These are phyloP conservation scores for Graphiopsis chlorocephala DNA, from an alignment of 2,329 filamentous ascomycete genomes.

Conservation along the genomic window DNA sequence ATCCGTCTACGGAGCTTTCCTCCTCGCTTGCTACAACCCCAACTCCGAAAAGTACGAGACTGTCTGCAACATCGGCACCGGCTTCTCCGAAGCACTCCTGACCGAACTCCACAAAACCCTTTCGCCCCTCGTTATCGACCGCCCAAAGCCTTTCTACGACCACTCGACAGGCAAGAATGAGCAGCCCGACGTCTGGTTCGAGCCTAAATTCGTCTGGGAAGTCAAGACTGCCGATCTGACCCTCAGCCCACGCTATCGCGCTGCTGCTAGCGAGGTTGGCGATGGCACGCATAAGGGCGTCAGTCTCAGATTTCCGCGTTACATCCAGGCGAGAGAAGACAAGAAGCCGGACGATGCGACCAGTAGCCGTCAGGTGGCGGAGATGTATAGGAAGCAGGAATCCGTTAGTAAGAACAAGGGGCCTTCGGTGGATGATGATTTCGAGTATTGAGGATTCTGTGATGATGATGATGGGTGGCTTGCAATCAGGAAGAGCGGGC, in stretches of 20 bases:
- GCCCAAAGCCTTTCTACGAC: conserved; percentile 88
- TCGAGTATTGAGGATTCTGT: conserved; percentile 71
- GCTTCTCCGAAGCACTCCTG: conserved; percentile 92
- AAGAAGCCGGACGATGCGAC: conserved; percentile 95
- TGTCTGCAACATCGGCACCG: conserved; percentile 97
- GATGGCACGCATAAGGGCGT: conserved; percentile 69
- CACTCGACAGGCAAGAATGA: conserved; percentile 83
- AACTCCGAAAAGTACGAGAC: conserved; percentile 82
- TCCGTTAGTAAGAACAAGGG: conserved; percentile 82
- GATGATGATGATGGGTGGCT: neutral
- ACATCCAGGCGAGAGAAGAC: conserved; percentile 87
- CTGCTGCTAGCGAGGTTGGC: conserved; percentile 72
- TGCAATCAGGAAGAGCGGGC: neutral
- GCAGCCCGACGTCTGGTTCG: conserved; percentile 98
- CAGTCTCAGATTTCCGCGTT: conserved; percentile 85
- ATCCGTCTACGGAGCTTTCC: conserved; percentile 90
- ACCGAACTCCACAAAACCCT: conserved; percentile 78
- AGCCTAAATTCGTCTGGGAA: conserved; percentile 93
- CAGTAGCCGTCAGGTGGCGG: conserved; percentile 77
- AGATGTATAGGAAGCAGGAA: conserved; percentile 97
- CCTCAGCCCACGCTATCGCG: conserved; percentile 86
- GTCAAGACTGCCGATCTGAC: conserved; percentile 96
- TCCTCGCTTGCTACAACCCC: conserved; percentile 89
- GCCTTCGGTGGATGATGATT: conserved; percentile 89
- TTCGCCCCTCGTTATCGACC: conserved; percentile 75